Base-by-base conservation (phyloP, 805 yeast species). In the Priceomyces castillae region DNA sequence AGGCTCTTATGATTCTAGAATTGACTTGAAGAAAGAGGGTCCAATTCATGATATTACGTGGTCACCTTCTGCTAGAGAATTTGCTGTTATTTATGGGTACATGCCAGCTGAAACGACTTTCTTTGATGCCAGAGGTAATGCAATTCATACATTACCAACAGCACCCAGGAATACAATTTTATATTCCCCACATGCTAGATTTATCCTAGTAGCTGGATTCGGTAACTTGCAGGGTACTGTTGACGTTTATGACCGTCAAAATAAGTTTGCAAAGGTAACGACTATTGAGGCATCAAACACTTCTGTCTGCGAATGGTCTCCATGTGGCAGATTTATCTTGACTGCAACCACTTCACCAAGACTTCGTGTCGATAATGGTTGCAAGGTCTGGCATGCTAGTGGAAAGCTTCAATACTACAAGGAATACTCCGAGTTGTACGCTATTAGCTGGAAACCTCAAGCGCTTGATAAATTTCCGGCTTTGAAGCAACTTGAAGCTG, bases 261-360 rank as follows among this genome's bases (percentile, higher is more conserved):
- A 84, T 60, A 85, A 86, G 65, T 92, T 90, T 64, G 69, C 75
- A 43, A 86, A 87, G 63, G 79, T 94, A 41, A 74, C 90, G 16
- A 76, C 87, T 15, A 85, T 94, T 58, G 87, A 88, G 59, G 99
- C 98, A 11, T 71, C 96, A 36, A 95, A 94, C 70, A 90, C 98
- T 12, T 84, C 95, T n/a, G 95, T 85, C 36, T 92, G 97, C 64
- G 88, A 87, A 63, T 94, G 99, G 99, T 83, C 95, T 2, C 99
- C 99, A 7, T 95, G 94, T 67, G 98, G 99, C 30, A 82, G 94
- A 58, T 90, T 77, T 59, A 81, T 94, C 45, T 70, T 94, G 64
- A 92, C 98, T 12, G 98, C 99, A 15, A 95, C 98, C 4, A 94
- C 98, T 0, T 82, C 97, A 16, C 99, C 99, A 50, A 79, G 99